phyloP scores from a whole-genome alignment of 768 basidiomycete genomes.

The Tricholoma sp. region DNA sequence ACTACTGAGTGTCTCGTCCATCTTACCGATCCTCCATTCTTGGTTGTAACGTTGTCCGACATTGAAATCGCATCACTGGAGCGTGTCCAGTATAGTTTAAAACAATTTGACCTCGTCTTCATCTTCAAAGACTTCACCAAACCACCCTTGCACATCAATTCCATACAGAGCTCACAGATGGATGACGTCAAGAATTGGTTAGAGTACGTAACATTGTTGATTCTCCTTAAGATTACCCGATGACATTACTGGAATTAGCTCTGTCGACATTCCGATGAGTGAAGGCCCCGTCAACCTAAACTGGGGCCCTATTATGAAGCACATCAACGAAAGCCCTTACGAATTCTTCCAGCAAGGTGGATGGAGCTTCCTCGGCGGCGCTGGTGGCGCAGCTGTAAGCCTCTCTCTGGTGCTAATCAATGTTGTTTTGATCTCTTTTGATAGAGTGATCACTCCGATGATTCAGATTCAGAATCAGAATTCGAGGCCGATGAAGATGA shows the following conservation, averaged over 20 bases:
- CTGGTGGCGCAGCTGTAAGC: constrained; percentile 64
- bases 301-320: constrained; percentile 99
- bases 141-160: constrained; percentile 91
- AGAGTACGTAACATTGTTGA: constrained; percentile 55
- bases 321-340: constrained; percentile 91
- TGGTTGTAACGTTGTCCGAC: constrained; percentile 89
- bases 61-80: constrained; percentile 97
- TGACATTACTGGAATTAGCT: constrained; percentile 42
- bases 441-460: constrained; percentile 39
- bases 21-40: constrained; percentile 92
- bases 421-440: not conserved
- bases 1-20: constrained; percentile 97
- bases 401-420: not conserved
- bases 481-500: constrained; percentile 57
- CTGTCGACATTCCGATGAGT: constrained; percentile 93
- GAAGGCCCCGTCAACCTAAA: constrained; percentile 97
- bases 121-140: constrained; percentile 96
- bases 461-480: constrained; percentile 46
- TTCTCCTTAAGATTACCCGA: constrained; percentile 5
- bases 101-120: constrained; percentile 96
- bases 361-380: constrained; percentile 84
- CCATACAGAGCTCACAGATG: constrained; percentile 83
- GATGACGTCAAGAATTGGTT: constrained; percentile 99
- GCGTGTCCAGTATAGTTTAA: constrained; percentile 92
- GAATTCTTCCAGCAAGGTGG: constrained; percentile 97